phyloP scores from a whole-genome alignment of 805 yeast species.

The Pachysolen tannophilus region DNA sequence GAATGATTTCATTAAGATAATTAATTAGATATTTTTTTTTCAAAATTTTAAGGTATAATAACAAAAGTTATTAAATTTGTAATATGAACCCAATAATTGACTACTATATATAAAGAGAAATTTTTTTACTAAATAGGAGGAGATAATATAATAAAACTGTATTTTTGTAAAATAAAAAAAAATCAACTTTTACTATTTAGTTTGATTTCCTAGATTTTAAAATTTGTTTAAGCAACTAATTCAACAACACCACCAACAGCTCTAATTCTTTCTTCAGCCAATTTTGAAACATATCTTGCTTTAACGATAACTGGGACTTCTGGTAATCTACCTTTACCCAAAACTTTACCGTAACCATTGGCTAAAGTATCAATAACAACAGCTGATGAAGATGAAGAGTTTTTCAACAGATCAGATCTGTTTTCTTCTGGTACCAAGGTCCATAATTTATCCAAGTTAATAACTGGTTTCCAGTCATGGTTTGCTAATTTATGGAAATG shows the following conservation, averaged over 20 bases:
- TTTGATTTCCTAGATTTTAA: too few relatives aligned
- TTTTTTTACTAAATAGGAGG: too few relatives aligned
- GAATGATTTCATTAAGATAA: too few relatives aligned
- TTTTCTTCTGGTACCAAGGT: conserved; percentile 87
- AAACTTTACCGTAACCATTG: conserved; percentile 99
- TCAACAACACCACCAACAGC: conserved; percentile 99
- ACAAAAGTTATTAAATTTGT: too few relatives aligned
- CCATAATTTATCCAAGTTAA: conserved; percentile 99
- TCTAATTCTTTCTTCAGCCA: conserved; percentile 99
- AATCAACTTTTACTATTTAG: too few relatives aligned
- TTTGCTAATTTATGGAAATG: conserved; percentile 92
- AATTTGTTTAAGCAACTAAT: conserved; percentile 97
- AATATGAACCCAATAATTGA: too few relatives aligned
- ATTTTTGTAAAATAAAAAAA: too few relatives aligned
- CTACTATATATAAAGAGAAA: too few relatives aligned
- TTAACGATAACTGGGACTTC: conserved; percentile 97
- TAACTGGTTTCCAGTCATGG: conserved; percentile 97
- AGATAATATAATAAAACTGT: too few relatives aligned
- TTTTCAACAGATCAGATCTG: conserved; percentile 88
- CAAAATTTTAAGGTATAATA: too few relatives aligned
- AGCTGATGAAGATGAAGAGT: conserved; percentile 83
- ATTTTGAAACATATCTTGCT: conserved; percentile 98
- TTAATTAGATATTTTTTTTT: too few relatives aligned
- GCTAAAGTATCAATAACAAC: conserved; percentile 99
- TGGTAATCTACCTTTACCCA: conserved; percentile 99